Evolutionary conservation across 495 filamentous ascomycete genomes (phyloP), one percentile per base, ranked within the genome.

Genomic region (Talaromyces borbonicus): DNA sequence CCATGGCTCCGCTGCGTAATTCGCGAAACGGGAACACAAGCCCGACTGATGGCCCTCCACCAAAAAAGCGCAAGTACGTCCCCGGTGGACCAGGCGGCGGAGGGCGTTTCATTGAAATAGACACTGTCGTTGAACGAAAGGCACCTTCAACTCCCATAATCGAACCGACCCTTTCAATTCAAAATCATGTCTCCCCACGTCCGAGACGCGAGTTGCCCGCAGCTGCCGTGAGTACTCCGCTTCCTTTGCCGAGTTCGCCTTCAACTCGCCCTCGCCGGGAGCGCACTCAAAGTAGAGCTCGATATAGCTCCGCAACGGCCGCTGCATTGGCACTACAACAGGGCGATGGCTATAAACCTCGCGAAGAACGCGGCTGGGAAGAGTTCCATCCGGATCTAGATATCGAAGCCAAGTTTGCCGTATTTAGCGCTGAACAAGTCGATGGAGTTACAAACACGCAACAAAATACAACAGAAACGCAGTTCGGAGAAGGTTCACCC

Each of bases 351-450:
- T 96, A 95, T 65, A 97, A 99, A 58, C 92, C 92, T 2, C 74
- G 92, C 47, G 92, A 99, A 61, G 92, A 99, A 63, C 81, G 90
- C 46, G 85, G 86, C 11, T 99, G 90, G 85, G 87, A 93, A 55
- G 93, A 97, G 62, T 97, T 95, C 45, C 92, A 99, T 61, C 89
- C 84, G 9, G 84, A 95, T 54, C 74, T 99, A 26, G 90, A 97
- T 61, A 84, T 94, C 48, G 87, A 92, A 38, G 73, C 72, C 22
- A 75, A 71, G 14, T 80, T 97, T 40, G 78, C 79, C 30, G 70
- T 95, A 2, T 92, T 90, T 59, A 77, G 73, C 29, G 77, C 89
- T 7, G 78, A 90, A 48, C 85, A 95, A 41, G 84, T 97, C 12
- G 93, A 97, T 59, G 85, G 66, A 3, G 58, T 68, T 9, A 26